These are phyloP conservation scores for Panicum hallii DNA, from an alignment of 202 grass and related monocot species.

Conservation along the genomic window DNA sequence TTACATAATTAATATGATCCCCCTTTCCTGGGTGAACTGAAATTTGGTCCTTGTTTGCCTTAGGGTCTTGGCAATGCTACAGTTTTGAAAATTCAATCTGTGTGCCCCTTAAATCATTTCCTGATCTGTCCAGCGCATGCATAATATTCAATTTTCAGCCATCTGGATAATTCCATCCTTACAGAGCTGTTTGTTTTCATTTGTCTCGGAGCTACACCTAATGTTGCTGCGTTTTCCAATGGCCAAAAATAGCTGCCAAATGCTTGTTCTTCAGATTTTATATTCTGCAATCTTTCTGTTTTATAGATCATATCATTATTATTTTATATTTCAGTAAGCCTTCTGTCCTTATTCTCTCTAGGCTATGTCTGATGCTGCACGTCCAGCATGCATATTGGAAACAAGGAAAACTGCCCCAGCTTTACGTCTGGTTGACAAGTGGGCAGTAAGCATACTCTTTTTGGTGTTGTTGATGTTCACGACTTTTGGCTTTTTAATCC, in stretches of 20 bases:
- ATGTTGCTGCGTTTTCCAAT: conserved; percentile 2
- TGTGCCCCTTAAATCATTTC: conserved; percentile 1
- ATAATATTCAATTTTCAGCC: neutral
- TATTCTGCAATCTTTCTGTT: conserved; percentile 6
- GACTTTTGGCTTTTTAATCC: conserved; percentile 2
- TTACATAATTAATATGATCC: neutral
- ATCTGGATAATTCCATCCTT: neutral
- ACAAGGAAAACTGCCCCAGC: conserved; percentile 95
- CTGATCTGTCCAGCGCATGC: neutral
- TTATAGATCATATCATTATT: neutral
- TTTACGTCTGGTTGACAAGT: conserved; percentile 91
- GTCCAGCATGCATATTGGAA: conserved; percentile 87
- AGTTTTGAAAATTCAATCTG: neutral
- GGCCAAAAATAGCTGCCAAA: conserved; percentile 3
- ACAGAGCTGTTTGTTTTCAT: neutral
- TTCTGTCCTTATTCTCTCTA: conserved; percentile 34
- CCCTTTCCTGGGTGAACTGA: conserved; percentile 26
- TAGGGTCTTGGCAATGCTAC: conserved; percentile 1
- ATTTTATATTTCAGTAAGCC: neutral
- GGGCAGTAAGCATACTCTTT: conserved; percentile 73
- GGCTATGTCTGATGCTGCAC: conserved; percentile 89
- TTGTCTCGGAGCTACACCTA: neutral
- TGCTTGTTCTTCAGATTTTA: neutral
- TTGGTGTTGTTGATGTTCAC: neutral
- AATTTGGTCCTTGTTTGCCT: neutral